A percentile compares a stretch with the other conserved stretches of the same genome.
These are phyloP conservation scores for Choiromyces venosus DNA, from an alignment of 495 filamentous ascomycete species.

Conservation along the genomic window DNA sequence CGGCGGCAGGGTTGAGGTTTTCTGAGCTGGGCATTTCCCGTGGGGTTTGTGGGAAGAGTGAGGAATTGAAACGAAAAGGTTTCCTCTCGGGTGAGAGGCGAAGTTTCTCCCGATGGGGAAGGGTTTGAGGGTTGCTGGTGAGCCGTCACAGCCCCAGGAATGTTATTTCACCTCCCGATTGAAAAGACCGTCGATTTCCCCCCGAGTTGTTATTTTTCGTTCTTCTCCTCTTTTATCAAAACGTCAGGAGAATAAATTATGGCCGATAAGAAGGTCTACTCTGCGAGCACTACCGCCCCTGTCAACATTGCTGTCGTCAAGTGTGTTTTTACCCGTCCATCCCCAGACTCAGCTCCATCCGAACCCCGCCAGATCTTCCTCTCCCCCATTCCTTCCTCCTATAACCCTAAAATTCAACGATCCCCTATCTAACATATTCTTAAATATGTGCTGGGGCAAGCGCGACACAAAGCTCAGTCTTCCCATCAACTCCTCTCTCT, in stretches of 20 bases:
- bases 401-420: neutral
- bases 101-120: neutral
- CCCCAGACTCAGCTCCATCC: slow-evolving; percentile 16
- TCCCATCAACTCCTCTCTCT: slow-evolving; percentile 94
- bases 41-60: too few relatives aligned
- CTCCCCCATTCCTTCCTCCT: neutral
- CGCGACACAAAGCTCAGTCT: slow-evolving; percentile 89
- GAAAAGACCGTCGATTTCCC: neutral
- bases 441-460: slow-evolving; percentile 92
- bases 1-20: neutral
- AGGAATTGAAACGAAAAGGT: neutral
- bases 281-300: slow-evolving; percentile 89
- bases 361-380: slow-evolving; percentile 15
- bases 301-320: slow-evolving; percentile 99
- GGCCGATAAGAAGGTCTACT: slow-evolving; percentile 60
- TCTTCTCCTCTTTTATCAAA: neutral
- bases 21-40: too few relatives aligned
- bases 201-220: neutral
- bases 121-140: too few relatives aligned
- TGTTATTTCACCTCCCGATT: neutral
- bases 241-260: slow-evolving; percentile 39
- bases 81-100: too few relatives aligned
- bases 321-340: slow-evolving; percentile 48
- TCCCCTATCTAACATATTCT: slow-evolving; percentile 34
- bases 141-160: neutral